These are phyloP conservation scores for Russula sp. DNA, from an alignment of 768 basidiomycete species.

Conservation along the genomic window DNA sequence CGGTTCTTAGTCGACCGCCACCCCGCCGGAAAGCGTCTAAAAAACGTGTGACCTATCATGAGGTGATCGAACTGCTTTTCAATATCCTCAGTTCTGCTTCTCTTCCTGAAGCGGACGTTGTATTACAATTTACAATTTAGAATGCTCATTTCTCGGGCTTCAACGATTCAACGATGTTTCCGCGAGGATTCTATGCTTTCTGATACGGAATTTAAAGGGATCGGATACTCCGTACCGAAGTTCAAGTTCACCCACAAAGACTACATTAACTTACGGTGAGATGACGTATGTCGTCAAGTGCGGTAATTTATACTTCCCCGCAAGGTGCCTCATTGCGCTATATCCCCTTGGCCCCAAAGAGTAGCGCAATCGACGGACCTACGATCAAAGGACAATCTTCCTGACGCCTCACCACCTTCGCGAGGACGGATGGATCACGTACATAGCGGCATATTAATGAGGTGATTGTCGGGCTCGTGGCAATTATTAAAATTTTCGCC, in stretches of 20 bases:
- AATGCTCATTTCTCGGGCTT: neutral
- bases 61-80: neutral
- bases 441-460: neutral
- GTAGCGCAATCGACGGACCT: neutral
- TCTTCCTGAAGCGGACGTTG: neutral
- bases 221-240: neutral
- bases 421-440: neutral
- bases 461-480: neutral
- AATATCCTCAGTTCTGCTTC: neutral
- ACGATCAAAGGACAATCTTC: neutral
- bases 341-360: too few species aligned
- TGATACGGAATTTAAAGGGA: neutral
- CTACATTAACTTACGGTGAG: neutral
- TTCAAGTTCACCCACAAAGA: neutral
- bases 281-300: neutral
- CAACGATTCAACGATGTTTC: neutral
- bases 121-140: neutral
- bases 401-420: neutral
- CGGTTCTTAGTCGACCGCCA: neutral
- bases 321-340: neutral
- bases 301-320: neutral
- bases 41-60: neutral
- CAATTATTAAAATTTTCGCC: too few species aligned
- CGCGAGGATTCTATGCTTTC: neutral
- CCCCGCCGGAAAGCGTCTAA: neutral